phyloP scores from a whole-genome alignment of 139 green algal species.

The Volvox africanus region DNA sequence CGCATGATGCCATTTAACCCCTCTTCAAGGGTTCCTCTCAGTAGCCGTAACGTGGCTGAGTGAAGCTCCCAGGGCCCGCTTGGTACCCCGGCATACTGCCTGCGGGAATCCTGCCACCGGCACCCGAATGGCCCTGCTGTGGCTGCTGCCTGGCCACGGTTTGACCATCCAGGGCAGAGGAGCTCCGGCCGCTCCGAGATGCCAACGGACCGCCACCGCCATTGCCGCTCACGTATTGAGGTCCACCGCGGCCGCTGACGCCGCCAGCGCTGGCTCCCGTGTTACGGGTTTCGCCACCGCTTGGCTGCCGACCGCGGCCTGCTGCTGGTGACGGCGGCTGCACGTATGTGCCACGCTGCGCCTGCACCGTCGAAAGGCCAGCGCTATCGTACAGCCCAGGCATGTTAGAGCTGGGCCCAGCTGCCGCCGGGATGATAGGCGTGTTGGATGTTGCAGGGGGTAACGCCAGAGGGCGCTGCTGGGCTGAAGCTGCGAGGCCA shows the following conservation, averaged over 20 bases:
- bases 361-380: not conserved
- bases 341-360: not conserved
- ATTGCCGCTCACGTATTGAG: not conserved
- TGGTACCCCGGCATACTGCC: not conserved
- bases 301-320: not conserved
- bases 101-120: not conserved
- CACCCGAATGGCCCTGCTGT: not conserved
- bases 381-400: not conserved
- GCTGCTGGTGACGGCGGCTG: not conserved
- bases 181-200: not conserved
- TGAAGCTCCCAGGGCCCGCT: too few species aligned
- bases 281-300: not conserved
- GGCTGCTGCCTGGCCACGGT: not conserved
- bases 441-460: not conserved
- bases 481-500: not conserved
- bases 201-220: not conserved
- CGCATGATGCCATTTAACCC: too few species aligned
- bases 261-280: not conserved
- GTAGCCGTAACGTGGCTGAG: too few species aligned
- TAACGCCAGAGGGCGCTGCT: slow-evolving; percentile 13
- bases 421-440: not conserved
- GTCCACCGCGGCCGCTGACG: not conserved
- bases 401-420: not conserved
- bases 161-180: not conserved
- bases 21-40: too few species aligned